Evolutionary conservation across 2,329 filamentous ascomycete species (phyloP).

Genomic region (Claviceps capensis): DNA sequence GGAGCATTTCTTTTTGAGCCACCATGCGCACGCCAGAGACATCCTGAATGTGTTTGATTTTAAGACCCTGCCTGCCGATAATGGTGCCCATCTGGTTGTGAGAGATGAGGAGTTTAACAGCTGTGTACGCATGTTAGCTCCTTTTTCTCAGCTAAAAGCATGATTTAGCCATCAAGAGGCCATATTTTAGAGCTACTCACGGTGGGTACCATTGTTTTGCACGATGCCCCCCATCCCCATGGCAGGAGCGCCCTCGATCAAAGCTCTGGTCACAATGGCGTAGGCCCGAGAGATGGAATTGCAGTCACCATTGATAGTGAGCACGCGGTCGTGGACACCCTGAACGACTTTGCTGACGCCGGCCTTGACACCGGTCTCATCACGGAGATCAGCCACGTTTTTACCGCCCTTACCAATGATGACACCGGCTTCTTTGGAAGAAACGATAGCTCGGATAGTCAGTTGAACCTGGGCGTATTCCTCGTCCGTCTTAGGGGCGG

Average conservation of each 20-base stretch:
- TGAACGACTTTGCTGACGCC: conserved; percentile 98
- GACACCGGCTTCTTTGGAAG: conserved; percentile 95
- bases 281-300: conserved; percentile 87
- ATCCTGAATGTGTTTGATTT: conserved; percentile 99
- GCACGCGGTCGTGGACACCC: conserved; percentile 89
- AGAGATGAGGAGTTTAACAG: conserved; percentile 93
- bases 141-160: background rate
- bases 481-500: conserved; percentile 81
- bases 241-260: conserved; percentile 85
- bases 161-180: background rate
- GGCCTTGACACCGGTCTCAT: conserved; percentile 95
- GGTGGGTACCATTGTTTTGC: conserved; percentile 79
- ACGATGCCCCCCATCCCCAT: conserved; percentile 93
- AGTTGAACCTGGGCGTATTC: conserved; percentile 89
- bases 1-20: conserved; percentile 98
- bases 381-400: conserved; percentile 92
- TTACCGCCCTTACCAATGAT: conserved; percentile 98
- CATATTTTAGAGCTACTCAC: conserved; percentile 35
- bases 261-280: conserved; percentile 76
- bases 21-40: conserved; percentile 96
- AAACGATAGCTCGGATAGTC: conserved; percentile 93
- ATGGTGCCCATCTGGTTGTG: conserved; percentile 99
- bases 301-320: conserved; percentile 86
- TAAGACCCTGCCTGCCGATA: conserved; percentile 88
- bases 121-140: conserved; percentile 31